A percentile compares a stretch with the other conserved stretches of the same genome.
phyloP scores from a whole-genome alignment of 148 eudicot species.

The Rhododendron williamsianum region DNA sequence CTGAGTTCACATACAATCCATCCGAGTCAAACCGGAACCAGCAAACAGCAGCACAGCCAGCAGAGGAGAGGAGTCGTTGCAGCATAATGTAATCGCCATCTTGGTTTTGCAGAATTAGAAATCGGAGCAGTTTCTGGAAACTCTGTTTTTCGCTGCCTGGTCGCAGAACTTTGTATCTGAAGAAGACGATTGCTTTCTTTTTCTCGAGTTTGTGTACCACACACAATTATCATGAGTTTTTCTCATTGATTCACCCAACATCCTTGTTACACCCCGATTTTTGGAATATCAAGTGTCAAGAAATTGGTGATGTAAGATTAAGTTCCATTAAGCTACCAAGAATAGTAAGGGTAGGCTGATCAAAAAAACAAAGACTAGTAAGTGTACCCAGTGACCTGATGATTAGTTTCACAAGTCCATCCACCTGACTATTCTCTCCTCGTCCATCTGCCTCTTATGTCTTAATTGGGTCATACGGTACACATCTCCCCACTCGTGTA shows the following conservation, averaged over 20 bases:
- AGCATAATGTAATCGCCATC: conserved; percentile 52
- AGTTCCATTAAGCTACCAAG: background rate
- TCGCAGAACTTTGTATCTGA: conserved; percentile 19
- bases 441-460: background rate
- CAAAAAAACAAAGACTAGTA: no score
- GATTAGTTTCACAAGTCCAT: background rate
- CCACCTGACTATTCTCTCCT: background rate
- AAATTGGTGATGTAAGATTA: background rate
- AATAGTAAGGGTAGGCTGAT: background rate
- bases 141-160: conserved; percentile 12
- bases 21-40: conserved; percentile 56
- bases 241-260: background rate
- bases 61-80: conserved; percentile 68
- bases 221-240: background rate
- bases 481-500: background rate
- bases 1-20: conserved; percentile 93
- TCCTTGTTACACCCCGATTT: background rate
- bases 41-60: conserved; percentile 54
- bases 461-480: background rate
- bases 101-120: conserved; percentile 3
- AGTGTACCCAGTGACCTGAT: background rate
- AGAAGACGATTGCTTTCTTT: conserved; percentile 1
- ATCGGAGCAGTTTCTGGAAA: conserved; percentile 7
- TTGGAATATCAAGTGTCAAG: background rate
- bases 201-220: conserved; percentile 10